Conservation (phyloP, 1,284 basidiomycete genomes). For the Xerocomus amazonicus region DNA sequence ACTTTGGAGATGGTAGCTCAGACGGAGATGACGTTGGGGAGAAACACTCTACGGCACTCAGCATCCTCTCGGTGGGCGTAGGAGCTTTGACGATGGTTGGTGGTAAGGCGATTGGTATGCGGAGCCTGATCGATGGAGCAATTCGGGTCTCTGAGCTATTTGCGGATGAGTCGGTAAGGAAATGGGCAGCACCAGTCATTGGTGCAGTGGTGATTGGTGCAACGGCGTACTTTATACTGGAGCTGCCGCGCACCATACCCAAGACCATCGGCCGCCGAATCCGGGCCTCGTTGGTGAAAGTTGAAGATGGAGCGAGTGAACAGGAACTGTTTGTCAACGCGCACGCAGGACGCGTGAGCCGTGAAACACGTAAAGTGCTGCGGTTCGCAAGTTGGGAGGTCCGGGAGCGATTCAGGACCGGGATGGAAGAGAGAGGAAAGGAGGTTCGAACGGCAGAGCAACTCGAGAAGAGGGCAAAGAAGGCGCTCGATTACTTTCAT, state of each 20-base stretch:
- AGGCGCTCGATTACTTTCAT: slow-evolving; percentile 73
- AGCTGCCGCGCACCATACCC: slow-evolving; percentile 91
- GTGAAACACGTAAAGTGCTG: slow-evolving; percentile 94
- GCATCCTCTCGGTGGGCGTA: slow-evolving; percentile 72
- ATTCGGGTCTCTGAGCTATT: slow-evolving; percentile 76
- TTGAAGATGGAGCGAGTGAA: slow-evolving; percentile 36
- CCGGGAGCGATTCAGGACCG: slow-evolving; percentile 76
- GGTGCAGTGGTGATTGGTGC: slow-evolving; percentile 76
- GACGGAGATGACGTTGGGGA: slow-evolving; percentile 46
- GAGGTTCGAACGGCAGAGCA: slow-evolving; percentile 82
- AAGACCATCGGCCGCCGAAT: slow-evolving; percentile 83
- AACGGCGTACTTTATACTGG: slow-evolving; percentile 81
- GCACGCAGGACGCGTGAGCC: slow-evolving; percentile 70
- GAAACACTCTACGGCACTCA: slow-evolving; percentile 60
- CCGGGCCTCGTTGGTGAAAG: slow-evolving; percentile 53
- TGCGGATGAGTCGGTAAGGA: slow-evolving; percentile 77
- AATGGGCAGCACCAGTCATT: slow-evolving; percentile 86
- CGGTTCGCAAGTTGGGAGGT: slow-evolving; percentile 92
- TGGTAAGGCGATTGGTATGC: slow-evolving; percentile 74
- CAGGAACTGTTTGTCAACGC: slow-evolving; percentile 61
- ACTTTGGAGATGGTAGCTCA: slow-evolving; percentile 51
- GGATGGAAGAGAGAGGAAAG: slow-evolving; percentile 73
- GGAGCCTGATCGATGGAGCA: slow-evolving; percentile 74
- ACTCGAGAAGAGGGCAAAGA: slow-evolving; percentile 61
- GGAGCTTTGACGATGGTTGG: slow-evolving; percentile 89